Base-by-base conservation (phyloP, 495 filamentous ascomycete genomes). In the Penicillium waksmanii region DNA sequence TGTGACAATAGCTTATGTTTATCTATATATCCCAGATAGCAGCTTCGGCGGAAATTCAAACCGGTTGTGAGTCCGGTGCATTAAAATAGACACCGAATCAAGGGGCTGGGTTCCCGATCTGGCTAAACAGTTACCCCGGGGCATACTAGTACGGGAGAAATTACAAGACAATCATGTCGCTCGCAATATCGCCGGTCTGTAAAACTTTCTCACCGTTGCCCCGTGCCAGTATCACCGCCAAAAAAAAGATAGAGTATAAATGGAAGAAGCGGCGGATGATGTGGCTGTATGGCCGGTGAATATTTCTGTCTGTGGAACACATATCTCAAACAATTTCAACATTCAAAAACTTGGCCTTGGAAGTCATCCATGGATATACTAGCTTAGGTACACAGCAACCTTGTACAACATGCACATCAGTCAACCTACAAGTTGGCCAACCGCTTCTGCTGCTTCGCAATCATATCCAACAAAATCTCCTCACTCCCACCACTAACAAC, bases 391-490 rank as follows among this genome's bases (percentile, higher is more conserved):
- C 1, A 31, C 8, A 1, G 27, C 3, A 31, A 0, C 27, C 6
- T 5, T 31, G 8, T 31, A 31, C 6, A 31, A 31, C 1, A 31
- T 31, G 27, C 8, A 31, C 5, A 9, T 31, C 5, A 31, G 27
- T 31, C 27, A 4, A 31, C 47, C 35, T 27, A 61, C 34, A 61
- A 48, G 15, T 54, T 50, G 19, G 60, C 60, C 50, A 62, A 40
- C 15, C 52, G 51, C 42, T 34, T 38, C 31, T 62, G 60, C 60
- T 62, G 60, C 43, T 62, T 62, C 12, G 60, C 60, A 54, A 62
- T 62, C 60, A 62, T 62, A 18, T 62, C 60, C 19, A 62, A 36
- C 49, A 62, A 31, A 21, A 62, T 62, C 42, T 62, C 60, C 43
- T 62, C 60, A 25, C 60, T 62, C 11, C 60, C 60, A 19, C 60